Evolutionary conservation across 2,329 filamentous ascomycete genomes (phyloP).

Genomic region (Ilyonectria mors-panacis): DNA sequence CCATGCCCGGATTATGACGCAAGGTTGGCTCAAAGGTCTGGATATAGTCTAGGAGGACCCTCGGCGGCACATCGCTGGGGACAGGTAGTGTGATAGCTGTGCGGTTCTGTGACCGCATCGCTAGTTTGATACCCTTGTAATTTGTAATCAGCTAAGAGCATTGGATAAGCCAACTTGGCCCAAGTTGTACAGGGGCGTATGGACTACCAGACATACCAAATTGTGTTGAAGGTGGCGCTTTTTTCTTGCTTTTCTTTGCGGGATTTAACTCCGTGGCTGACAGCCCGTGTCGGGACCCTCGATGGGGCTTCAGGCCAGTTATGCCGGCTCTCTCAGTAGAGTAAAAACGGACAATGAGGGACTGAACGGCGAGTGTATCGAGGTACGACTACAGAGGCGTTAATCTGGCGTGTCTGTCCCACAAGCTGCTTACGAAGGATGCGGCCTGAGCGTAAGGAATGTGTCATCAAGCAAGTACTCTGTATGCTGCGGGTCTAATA

Average conservation of each 20-base stretch:
- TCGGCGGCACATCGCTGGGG: slow-evolving; percentile 53
- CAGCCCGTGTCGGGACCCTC: no score
- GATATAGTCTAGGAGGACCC: slow-evolving; percentile 54
- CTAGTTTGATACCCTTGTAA: slow-evolving; percentile 18
- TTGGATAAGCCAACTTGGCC: neutral
- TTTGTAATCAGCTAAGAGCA: neutral
- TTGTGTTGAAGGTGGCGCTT: neutral
- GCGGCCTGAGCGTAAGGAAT: no score
- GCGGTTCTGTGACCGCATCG: slow-evolving; percentile 50
- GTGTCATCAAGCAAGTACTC: no score
- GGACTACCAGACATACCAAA: neutral
- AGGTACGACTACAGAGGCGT: no score
- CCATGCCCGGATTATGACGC: slow-evolving; percentile 56
- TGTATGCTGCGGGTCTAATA: no score
- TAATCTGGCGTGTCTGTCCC: no score
- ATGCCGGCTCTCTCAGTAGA: no score
- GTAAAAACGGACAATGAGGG: no score
- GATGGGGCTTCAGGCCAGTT: no score
- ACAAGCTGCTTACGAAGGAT: no score
- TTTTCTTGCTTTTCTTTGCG: neutral
- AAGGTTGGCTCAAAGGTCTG: slow-evolving; percentile 59
- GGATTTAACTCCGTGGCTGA: no score
- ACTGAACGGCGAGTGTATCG: no score
- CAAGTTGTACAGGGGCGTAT: neutral
- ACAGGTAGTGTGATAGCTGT: slow-evolving; percentile 58